Percentiles rank a stretch among this genome's conserved stretches.
Evolutionary conservation across 805 yeast species (phyloP).

Genomic region (Wickerhamomyces queroliae): DNA sequence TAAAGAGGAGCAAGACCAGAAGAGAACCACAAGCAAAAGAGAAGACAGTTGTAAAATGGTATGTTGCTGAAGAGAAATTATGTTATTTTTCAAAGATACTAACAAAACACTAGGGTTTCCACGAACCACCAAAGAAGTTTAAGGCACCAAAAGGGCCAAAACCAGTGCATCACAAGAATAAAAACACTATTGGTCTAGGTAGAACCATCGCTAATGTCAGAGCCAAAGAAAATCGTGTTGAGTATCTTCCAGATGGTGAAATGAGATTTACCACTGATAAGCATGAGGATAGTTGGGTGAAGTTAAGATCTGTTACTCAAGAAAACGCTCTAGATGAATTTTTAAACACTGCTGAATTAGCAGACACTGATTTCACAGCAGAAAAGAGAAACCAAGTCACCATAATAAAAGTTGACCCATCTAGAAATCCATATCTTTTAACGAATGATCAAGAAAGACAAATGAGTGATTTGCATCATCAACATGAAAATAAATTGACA

Average conservation of each 20-base stretch:
- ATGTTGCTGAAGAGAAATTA: no score
- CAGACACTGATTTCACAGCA: slow-evolving; percentile 94
- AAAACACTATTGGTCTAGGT: slow-evolving; percentile 82
- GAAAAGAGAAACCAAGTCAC: slow-evolving; percentile 79
- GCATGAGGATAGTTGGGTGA: slow-evolving; percentile 84
- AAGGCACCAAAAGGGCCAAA: slow-evolving; percentile 91
- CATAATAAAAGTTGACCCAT: slow-evolving; percentile 66
- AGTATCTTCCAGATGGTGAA: slow-evolving; percentile 78
- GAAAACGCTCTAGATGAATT: slow-evolving; percentile 93
- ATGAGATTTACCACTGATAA: slow-evolving; percentile 82
- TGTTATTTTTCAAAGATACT: no score
- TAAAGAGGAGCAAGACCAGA: no score
- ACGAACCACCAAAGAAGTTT: slow-evolving; percentile 60
- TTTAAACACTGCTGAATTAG: slow-evolving; percentile 89
- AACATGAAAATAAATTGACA: slow-evolving; percentile 64
- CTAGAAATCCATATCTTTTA: slow-evolving; percentile 52
- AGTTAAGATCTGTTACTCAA: slow-evolving; percentile 89
- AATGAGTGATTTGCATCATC: slow-evolving; percentile 55
- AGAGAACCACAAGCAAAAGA: no score
- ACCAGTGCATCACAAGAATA: slow-evolving; percentile 78
- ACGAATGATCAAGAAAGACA: slow-evolving; percentile 60
- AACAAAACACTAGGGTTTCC: slow-evolving; percentile 1
- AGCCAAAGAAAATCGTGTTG: slow-evolving; percentile 60
- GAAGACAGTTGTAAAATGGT: no score
- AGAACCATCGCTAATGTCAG: slow-evolving; percentile 74